phyloP scores from a whole-genome alignment of 495 filamentous ascomycete species.

The Hypoxylon rickii region DNA sequence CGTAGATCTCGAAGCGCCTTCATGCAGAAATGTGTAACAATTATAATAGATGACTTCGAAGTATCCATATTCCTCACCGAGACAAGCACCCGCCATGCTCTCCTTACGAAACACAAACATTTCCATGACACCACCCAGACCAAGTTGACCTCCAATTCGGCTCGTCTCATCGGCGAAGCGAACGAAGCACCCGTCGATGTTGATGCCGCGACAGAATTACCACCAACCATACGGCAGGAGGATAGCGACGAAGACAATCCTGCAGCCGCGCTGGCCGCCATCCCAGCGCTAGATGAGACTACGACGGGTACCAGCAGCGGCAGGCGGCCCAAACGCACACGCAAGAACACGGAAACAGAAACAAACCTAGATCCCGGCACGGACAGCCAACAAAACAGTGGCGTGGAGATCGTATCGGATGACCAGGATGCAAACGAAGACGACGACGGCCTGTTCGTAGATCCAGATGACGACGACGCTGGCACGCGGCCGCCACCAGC shows the following conservation, averaged over 20 bases:
- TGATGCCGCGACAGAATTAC: constrained; percentile 40
- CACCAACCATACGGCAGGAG: constrained; percentile 29
- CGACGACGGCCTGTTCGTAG: constrained; percentile 45
- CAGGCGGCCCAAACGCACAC: constrained; percentile 37
- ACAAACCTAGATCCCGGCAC: constrained; percentile 28
- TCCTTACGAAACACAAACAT: constrained; percentile 82
- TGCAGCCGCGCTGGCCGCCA: constrained; percentile 49
- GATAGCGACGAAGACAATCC: constrained; percentile 49
- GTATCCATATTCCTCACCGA: constrained; percentile 92
- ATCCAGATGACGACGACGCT: constrained; percentile 29
- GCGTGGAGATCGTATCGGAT: constrained; percentile 35
- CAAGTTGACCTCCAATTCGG: constrained; percentile 60
- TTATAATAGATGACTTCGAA: constrained; percentile 82
- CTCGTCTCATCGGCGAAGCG: constrained; percentile 60
- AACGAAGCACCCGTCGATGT: constrained; percentile 57
- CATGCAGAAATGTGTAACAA: constrained; percentile 33
- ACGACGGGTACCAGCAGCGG: constrained; percentile 28
- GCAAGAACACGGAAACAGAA: constrained; percentile 38
- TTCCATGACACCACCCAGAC: constrained; percentile 60
- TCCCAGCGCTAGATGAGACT: constrained; percentile 47
- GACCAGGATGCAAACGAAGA: constrained; percentile 31
- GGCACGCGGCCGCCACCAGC: constrained; percentile 40
- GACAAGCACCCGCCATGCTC: constrained; percentile 81
- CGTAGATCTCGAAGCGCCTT: background rate
- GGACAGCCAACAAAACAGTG: constrained; percentile 15